Conservation (phyloP, 495 filamentous ascomycete genomes). For the Thermothielavioides terrestris region DNA sequence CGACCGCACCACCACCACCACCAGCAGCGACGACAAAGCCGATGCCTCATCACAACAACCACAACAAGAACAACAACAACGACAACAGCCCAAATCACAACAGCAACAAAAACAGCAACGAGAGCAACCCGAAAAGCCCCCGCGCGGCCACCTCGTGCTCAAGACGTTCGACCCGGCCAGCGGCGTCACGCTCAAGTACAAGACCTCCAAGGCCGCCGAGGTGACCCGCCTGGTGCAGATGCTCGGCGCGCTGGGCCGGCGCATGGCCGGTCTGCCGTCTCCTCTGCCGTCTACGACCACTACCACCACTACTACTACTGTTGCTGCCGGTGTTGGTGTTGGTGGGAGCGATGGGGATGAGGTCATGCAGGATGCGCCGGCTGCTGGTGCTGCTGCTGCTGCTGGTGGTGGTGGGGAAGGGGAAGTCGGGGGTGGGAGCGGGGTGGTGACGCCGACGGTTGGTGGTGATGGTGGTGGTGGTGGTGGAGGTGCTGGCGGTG, state of each 20-base stretch:
- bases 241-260: conserved; percentile 56
- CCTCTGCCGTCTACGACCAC: too few species aligned
- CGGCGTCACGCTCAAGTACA: conserved; percentile 80
- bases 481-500: conserved; percentile 24
- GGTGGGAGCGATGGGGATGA: conserved; percentile 16
- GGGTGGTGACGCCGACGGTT: conserved; percentile 30
- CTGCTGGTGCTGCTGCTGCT: conserved; percentile 7
- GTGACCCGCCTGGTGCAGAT: conserved; percentile 71
- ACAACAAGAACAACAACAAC: neutral
- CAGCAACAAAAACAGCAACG: conserved; percentile 11
- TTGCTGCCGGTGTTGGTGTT: too few species aligned
- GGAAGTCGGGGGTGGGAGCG: conserved; percentile 14
- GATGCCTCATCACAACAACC: neutral
- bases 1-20: conserved; percentile 1
- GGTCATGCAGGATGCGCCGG: conserved; percentile 31
- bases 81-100: too few species aligned
- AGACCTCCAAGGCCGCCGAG: conserved; percentile 83
- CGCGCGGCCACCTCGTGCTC: conserved; percentile 60
- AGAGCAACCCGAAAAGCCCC: conserved; percentile 11
- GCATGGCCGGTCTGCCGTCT: conserved; percentile 63
- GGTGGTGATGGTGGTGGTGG: neutral
- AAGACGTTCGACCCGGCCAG: conserved; percentile 84
- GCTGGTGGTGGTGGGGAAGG: conserved; percentile 4
- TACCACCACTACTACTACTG: too few species aligned
- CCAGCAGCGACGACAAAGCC: neutral